Conservation (phyloP, 257 asterid genomes). For the Paraleonurus japonicus region DNA sequence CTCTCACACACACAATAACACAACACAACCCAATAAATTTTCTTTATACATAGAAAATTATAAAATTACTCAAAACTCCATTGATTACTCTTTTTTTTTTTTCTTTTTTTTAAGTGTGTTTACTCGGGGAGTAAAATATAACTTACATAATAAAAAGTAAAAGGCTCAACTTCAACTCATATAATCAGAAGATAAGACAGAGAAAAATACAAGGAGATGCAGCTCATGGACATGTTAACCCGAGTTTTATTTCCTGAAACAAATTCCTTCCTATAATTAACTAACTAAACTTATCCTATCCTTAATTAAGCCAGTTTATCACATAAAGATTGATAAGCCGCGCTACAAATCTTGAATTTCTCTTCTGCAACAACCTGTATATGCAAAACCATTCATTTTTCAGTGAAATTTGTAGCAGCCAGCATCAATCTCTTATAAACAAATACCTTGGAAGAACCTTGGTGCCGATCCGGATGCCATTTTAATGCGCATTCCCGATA, state of each 20-base stretch:
- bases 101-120: no score
- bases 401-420: neutral
- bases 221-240: neutral
- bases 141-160: no score
- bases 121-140: no score
- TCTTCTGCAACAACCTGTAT: slow-evolving; percentile 79
- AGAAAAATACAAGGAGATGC: neutral
- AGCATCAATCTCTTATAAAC: neutral
- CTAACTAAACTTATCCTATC: neutral
- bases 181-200: no score
- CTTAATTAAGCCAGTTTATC: slow-evolving; percentile 48
- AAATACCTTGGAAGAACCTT: slow-evolving; percentile 85
- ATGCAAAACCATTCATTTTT: neutral
- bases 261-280: slow-evolving; percentile 11
- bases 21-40: no score
- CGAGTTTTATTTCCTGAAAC: slow-evolving; percentile 17
- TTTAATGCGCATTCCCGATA: slow-evolving; percentile 84
- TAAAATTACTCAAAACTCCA: no score
- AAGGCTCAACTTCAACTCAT: no score
- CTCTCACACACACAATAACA: no score
- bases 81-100: no score
- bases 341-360: slow-evolving; percentile 91
- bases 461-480: slow-evolving; percentile 99
- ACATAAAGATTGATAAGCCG: slow-evolving; percentile 84
- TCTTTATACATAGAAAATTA: no score